Evolutionary conservation across 2,329 filamentous ascomycete species (phyloP), one percentile per base, ranked within the genome.

Genomic region (Xylaria sp.): DNA sequence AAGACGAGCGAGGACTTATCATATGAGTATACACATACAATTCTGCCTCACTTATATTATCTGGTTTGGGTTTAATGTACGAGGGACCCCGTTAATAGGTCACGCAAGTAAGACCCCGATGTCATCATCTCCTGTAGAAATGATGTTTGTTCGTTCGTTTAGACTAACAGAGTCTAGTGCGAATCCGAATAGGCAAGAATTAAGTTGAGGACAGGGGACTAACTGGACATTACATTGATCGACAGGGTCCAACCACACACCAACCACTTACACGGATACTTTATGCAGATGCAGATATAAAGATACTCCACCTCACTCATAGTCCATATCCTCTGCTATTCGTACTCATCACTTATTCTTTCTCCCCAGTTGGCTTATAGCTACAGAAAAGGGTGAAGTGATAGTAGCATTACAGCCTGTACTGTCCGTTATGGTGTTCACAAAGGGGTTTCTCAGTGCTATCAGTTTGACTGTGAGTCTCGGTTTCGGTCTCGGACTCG

Each of bases 351-450:
- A 47, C 20, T 25, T 7, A 25, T 47, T 13, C 44, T 10, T 27
- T 10, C 2, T 47, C 3, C n/a, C n/a, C n/a, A n/a, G n/a, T n/a
- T n/a, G n/a, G n/a, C n/a, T n/a, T n/a, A n/a, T n/a, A n/a, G n/a
- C n/a, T n/a, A n/a, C n/a, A n/a, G n/a, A n/a, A n/a, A 22, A 20
- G 25, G 22, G n/a, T 6, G 9, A 31, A 27, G 45, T 1, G 3
- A 31, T 9, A 50, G n/a, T 17, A 15, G 9, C 4, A 29, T 45
- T 22, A 10, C n/a, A 47, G 10, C 13, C 7, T 10, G 6, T 47
- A 49, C 5, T 13, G 9, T 13, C 45, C 38, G 55, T 51, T 44
- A 73, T 73, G 71, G 63, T 56, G 31, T 42, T 68, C 22, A 9
- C 64, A 6, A 58, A 66, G 25, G 11, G 36, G 44, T n/a, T 63